phyloP scores from a whole-genome alignment of 129 eudicot species.

The Artemisia annua region DNA sequence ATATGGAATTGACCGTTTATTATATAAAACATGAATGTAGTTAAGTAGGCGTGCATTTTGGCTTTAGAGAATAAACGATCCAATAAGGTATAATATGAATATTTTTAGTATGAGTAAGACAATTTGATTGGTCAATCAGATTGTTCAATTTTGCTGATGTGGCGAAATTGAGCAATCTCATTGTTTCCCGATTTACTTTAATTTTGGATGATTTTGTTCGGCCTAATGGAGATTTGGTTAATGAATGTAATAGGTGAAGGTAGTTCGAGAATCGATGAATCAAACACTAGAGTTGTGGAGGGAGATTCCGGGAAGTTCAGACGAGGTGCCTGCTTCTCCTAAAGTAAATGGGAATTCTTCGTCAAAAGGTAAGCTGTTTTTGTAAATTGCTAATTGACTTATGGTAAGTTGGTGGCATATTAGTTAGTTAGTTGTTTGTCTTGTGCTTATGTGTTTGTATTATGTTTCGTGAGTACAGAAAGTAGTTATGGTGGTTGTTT shows the following conservation, averaged over 20 bases:
- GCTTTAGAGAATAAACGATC: conserved; percentile 69
- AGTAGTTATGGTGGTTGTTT: conserved; percentile 26
- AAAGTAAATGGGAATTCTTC: conserved; percentile 42
- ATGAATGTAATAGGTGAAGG: conserved; percentile 21
- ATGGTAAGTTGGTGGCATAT: not conserved
- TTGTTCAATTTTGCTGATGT: too few relatives aligned
- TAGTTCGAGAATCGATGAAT: conserved; percentile 82
- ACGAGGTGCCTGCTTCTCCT: conserved; percentile 40
- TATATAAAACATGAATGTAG: conserved; percentile 26
- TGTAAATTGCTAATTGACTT: not conserved
- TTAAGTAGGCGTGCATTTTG: conserved; percentile 52
- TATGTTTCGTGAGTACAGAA: not conserved
- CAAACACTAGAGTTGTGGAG: conserved; percentile 75
- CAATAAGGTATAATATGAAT: conserved; percentile 61
- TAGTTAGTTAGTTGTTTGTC: conserved; percentile 4
- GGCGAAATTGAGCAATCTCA: too few relatives aligned
- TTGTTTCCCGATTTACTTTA: too few relatives aligned
- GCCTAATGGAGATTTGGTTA: conserved; percentile 18
- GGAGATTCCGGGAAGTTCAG: conserved; percentile 46
- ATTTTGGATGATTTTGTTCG: not conserved
- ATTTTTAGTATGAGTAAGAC: too few relatives aligned
- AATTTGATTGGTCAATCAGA: too few relatives aligned
- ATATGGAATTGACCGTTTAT: too few relatives aligned
- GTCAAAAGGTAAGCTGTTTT: conserved; percentile 45
- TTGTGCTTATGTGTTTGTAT: conserved; percentile 14